Evolutionary conservation across 148 eudicot genomes (phyloP), one percentile per base, ranked within the genome.

Genomic region (Hydrangea macrophylla): DNA sequence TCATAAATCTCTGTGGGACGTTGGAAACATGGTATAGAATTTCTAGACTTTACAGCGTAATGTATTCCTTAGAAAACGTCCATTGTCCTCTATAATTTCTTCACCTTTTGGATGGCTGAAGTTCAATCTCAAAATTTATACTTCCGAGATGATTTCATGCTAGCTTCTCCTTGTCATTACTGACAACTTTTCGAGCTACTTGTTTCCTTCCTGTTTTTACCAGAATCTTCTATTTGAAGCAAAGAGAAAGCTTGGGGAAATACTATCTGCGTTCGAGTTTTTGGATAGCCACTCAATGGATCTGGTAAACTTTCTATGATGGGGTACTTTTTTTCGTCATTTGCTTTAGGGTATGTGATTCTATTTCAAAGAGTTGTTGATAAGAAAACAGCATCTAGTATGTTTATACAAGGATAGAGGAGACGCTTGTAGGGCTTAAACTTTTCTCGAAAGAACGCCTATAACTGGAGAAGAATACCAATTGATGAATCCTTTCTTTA

Each of bases 241-340:
- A 75, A 93, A 87, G 77, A 83, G 89, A 70, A 90, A 81, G 74
- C 98, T 93, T 62, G 98, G 98, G 42, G 95, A 90, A 76, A 84
- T 93, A 76, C 82, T 93, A 72, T 93, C 98, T 69, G 98, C 98
- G 78, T 93, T 86, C 65, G 98, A 93, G 70, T 93, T 93, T 79
- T 76, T 90, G 83, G 98, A 93, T 81, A 70, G 84, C 80, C 78
- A 75, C 70, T 81, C 96, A 72, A 86, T 93, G 92, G 81, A 90
- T 71, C 71, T 88, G 95, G 98, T 90, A 78, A 77, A 77, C 55
- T 71, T 70, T 58, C 20, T 70, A 12, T 73, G 8, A 55, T 30
- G 9, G 17, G 32, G 7, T 28, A 35, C 6, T 23, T 25, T 17
- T 25, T 59, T 59, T 31, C 10, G 18, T 59, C 25, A 27, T 31